A percentile compares a stretch with the other conserved stretches of the same genome.
These are phyloP conservation scores for Paramicrosporidium saccamoebae DNA, from an alignment of 371 early-diverging fungal species.

Conservation along the genomic window DNA sequence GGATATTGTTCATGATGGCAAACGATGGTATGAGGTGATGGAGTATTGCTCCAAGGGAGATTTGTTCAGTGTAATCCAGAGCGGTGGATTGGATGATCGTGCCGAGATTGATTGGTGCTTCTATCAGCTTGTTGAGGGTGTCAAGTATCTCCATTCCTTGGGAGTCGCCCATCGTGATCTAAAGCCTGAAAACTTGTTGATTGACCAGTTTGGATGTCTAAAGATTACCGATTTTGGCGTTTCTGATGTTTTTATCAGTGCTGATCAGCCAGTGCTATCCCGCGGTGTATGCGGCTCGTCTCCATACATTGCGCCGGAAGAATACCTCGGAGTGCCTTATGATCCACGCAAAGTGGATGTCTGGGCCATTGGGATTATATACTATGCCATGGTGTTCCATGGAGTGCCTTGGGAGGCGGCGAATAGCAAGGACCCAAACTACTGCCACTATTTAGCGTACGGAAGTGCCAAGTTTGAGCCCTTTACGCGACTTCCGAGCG, in stretches of 20 bases:
- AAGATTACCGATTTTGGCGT: constrained; percentile 96
- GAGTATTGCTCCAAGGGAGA: constrained; percentile 59
- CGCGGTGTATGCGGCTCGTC: constrained; percentile 47
- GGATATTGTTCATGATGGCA: constrained; percentile 54
- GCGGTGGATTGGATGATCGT: constrained; percentile 26
- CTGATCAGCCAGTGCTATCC: constrained; percentile 17
- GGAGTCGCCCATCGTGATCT: constrained; percentile 79
- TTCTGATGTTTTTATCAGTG: constrained; percentile 51
- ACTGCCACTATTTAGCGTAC: constrained; percentile 11
- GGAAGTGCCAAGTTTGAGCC: constrained; percentile 15
- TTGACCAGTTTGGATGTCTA: constrained; percentile 36
- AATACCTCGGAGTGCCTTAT: constrained; percentile 21
- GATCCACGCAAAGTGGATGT: constrained; percentile 41
- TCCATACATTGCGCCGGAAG: constrained; percentile 73
- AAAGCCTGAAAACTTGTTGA: constrained; percentile 66
- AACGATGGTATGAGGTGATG: constrained; percentile 76
- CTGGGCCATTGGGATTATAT: constrained; percentile 52
- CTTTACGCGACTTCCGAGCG: constrained; percentile 14
- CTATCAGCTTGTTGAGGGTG: constrained; percentile 61
- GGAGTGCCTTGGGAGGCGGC: constrained; percentile 37
- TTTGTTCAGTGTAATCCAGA: constrained; percentile 28
- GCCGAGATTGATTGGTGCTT: constrained; percentile 52
- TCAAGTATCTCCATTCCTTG: constrained; percentile 55
- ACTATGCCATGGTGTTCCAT: constrained; percentile 34
- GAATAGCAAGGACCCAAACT: constrained; percentile 19